Evolutionary conservation across 208 protist species (phyloP).

Genomic region (Trypanosoma theileri): DNA sequence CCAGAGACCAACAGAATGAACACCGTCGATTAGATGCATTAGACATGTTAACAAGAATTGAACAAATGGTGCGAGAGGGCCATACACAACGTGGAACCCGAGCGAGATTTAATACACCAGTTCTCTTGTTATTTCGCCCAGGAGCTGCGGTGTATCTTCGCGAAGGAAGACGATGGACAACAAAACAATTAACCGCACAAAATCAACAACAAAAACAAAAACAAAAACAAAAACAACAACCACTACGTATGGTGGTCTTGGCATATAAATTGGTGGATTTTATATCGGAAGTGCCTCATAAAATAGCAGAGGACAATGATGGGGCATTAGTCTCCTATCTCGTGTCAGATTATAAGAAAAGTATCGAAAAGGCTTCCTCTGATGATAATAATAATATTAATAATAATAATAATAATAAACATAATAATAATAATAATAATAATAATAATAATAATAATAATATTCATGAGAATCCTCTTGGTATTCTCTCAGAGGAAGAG

Average conservation of each 20-base stretch:
- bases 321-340: neutral
- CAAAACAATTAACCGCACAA: neutral
- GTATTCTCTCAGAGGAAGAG: conserved; percentile 15
- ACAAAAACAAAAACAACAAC: neutral
- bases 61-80: conserved; percentile 6
- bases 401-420: neutral
- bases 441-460: neutral
- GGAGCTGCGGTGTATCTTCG: conserved; percentile 21
- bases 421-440: neutral
- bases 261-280: neutral
- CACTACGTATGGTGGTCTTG: conserved; percentile 7
- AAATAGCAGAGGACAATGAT: neutral
- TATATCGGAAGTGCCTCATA: conserved; percentile 9
- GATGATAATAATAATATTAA: neutral
- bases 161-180: neutral
- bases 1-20: too few species aligned
- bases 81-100: neutral
- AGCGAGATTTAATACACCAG: neutral
- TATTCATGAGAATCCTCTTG: neutral
- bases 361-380: neutral
- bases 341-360: conserved; percentile 8
- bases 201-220: neutral
- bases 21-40: neutral
- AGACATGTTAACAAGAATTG: conserved; percentile 6
- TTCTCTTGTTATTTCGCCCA: conserved; percentile 16